These are phyloP conservation scores for Casaregolazyma suthepensis DNA, from an alignment of 1,139 yeast genomes.

Conservation along the genomic window DNA sequence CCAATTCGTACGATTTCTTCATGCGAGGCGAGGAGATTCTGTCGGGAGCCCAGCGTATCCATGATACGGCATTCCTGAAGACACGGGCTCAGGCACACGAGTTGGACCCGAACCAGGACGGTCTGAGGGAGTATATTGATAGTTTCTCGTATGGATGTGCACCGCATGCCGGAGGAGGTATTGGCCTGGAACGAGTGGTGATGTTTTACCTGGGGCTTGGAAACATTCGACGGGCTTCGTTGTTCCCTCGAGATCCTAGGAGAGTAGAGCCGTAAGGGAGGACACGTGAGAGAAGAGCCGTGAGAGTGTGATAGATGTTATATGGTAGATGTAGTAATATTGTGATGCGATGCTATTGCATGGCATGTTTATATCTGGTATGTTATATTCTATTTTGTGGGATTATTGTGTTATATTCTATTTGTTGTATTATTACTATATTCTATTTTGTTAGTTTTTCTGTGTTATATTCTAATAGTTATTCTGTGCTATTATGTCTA, in stretches of 20 bases:
- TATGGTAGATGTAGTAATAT: too few species aligned
- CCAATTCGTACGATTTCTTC: slow-evolving; percentile 90
- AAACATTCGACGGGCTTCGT: slow-evolving; percentile 93
- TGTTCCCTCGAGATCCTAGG: slow-evolving; percentile 98
- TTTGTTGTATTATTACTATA: too few species aligned
- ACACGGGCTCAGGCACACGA: slow-evolving; percentile 81
- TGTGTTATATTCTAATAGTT: too few species aligned
- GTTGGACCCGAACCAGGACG: slow-evolving; percentile 73
- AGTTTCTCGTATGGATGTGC: slow-evolving; percentile 94
- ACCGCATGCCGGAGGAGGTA: slow-evolving; percentile 99
- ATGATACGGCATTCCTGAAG: slow-evolving; percentile 76
- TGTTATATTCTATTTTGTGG: too few species aligned
- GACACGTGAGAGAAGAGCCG: too few species aligned
- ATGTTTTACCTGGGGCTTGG: slow-evolving; percentile 96
- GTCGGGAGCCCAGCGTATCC: slow-evolving; percentile 99
- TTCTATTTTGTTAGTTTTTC: too few species aligned
- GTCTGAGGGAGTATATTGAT: slow-evolving; percentile 83
- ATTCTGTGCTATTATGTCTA: too few species aligned
- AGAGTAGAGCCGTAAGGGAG: slow-evolving; percentile 71
- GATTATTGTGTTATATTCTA: too few species aligned
- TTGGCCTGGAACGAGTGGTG: slow-evolving; percentile 96
- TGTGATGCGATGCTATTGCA: too few species aligned
- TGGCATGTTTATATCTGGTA: too few species aligned
- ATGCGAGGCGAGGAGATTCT: slow-evolving; percentile 99
- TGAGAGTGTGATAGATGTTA: too few species aligned